Percentiles rank a stretch among this genome's conserved stretches.
Conservation (phyloP, 1,284 basidiomycete species). For the Vanrija humicola region DNA sequence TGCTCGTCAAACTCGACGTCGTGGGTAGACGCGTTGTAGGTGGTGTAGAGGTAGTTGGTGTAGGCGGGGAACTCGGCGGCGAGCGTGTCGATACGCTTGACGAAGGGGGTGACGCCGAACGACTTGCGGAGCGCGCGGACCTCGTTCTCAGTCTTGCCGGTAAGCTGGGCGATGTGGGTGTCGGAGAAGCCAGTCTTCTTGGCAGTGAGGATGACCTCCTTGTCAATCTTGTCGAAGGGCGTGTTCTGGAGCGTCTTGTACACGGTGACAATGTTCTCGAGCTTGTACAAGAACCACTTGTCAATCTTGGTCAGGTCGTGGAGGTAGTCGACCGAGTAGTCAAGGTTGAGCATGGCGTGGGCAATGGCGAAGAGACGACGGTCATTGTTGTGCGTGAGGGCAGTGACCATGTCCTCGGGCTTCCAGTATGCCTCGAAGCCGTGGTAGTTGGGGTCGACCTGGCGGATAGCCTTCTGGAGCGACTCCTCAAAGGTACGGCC, state of each 20-base stretch:
- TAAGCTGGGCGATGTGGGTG: slow-evolving; percentile 77
- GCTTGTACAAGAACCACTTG: slow-evolving; percentile 99
- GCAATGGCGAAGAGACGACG: slow-evolving; percentile 79
- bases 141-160: slow-evolving; percentile 64
- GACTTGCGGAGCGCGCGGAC: slow-evolving; percentile 84
- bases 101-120: slow-evolving; percentile 86
- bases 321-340: slow-evolving; percentile 82
- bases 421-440: slow-evolving; percentile 62
- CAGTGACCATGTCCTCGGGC: slow-evolving; percentile 77
- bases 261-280: slow-evolving; percentile 76
- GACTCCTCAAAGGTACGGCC: slow-evolving; percentile 98
- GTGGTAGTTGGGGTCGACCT: slow-evolving; percentile 80
- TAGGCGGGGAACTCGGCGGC: slow-evolving; percentile 98
- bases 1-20: slow-evolving; percentile 95
- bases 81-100: slow-evolving; percentile 98
- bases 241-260: slow-evolving; percentile 68
- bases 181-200: slow-evolving; percentile 96
- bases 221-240: slow-evolving; percentile 60
- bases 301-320: slow-evolving; percentile 97
- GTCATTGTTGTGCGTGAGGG: slow-evolving; percentile 63
- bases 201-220: slow-evolving; percentile 71
- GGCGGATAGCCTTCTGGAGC: slow-evolving; percentile 96
- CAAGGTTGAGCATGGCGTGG: slow-evolving; percentile 72
- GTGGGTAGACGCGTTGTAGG: slow-evolving; percentile 95
- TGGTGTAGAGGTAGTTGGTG: slow-evolving; percentile 99